These are phyloP conservation scores for Otatea glauca DNA, from an alignment of 176 grass and related monocot genomes.

Conservation along the genomic window DNA sequence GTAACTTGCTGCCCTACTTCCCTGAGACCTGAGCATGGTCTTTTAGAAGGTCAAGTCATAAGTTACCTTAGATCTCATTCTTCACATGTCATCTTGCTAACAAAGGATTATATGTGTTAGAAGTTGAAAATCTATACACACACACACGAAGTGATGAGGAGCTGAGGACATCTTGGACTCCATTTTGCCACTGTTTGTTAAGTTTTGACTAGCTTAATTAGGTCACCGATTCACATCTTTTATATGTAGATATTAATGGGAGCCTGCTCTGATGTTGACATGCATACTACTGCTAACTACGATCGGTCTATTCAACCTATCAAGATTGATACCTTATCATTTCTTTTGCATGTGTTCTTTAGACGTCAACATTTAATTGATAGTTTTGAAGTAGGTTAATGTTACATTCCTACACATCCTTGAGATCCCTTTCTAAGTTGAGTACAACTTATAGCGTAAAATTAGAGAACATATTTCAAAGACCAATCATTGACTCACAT, in stretches of 20 bases:
- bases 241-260: not conserved
- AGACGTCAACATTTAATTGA: not conserved
- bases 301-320: not conserved
- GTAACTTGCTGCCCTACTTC: not conserved
- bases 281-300: not conserved
- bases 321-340: not conserved
- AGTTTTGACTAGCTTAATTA: not conserved
- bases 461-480: not conserved
- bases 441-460: not conserved
- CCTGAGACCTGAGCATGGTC: not conserved
- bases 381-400: not conserved
- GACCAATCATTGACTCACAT: too few species aligned
- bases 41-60: not conserved
- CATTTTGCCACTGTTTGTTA: not conserved
- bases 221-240: not conserved
- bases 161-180: not conserved
- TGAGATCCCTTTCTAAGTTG: not conserved
- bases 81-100: not conserved
- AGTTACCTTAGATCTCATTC: not conserved
- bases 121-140: not conserved
- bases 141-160: not conserved
- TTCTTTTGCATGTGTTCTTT: not conserved
- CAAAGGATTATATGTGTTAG: not conserved
- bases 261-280: slow-evolving; percentile 26
- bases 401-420: not conserved